phyloP scores from a whole-genome alignment of 495 filamentous ascomycete species.

The Pyronema domesticum region DNA sequence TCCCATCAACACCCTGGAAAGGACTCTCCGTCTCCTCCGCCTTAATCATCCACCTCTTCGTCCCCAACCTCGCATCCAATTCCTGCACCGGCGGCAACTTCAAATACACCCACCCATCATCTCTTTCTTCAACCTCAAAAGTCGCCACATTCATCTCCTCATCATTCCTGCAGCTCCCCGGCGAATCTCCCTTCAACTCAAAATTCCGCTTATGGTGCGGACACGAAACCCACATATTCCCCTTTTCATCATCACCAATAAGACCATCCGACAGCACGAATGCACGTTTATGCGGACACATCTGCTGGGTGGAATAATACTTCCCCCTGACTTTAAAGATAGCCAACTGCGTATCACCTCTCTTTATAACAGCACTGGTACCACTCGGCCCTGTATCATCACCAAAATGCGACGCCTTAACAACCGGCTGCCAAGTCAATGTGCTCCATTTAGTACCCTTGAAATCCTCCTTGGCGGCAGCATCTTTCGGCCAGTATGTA shows the following conservation, averaged over 20 bases:
- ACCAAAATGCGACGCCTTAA: slow-evolving; percentile 54
- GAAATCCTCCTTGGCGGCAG: slow-evolving; percentile 52
- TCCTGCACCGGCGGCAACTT: slow-evolving; percentile 75
- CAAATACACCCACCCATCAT: slow-evolving; percentile 69
- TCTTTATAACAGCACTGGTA: slow-evolving; percentile 55
- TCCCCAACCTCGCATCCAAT: slow-evolving; percentile 66
- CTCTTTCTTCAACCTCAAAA: slow-evolving; percentile 61
- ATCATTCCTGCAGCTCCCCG: slow-evolving; percentile 64
- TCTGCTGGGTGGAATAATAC: slow-evolving; percentile 87
- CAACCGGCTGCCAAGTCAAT: slow-evolving; percentile 70
- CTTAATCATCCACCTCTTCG: slow-evolving; percentile 64
- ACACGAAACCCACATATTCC: slow-evolving; percentile 54
- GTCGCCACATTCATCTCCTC: slow-evolving; percentile 63
- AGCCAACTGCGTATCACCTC: slow-evolving; percentile 81
- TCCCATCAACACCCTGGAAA: background rate
- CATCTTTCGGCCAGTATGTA: slow-evolving; percentile 62
- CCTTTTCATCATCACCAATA: slow-evolving; percentile 48
- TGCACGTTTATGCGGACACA: slow-evolving; percentile 92
- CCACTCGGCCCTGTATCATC: slow-evolving; percentile 48
- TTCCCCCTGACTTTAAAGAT: slow-evolving; percentile 73
- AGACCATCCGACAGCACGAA: slow-evolving; percentile 80
- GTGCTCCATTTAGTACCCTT: slow-evolving; percentile 51
- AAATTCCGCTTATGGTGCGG: slow-evolving; percentile 91
- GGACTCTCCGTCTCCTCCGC: slow-evolving; percentile 40
- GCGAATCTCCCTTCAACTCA: slow-evolving; percentile 48